Conservation (phyloP, 106 monocot species). For the Dendrobium nobile region DNA sequence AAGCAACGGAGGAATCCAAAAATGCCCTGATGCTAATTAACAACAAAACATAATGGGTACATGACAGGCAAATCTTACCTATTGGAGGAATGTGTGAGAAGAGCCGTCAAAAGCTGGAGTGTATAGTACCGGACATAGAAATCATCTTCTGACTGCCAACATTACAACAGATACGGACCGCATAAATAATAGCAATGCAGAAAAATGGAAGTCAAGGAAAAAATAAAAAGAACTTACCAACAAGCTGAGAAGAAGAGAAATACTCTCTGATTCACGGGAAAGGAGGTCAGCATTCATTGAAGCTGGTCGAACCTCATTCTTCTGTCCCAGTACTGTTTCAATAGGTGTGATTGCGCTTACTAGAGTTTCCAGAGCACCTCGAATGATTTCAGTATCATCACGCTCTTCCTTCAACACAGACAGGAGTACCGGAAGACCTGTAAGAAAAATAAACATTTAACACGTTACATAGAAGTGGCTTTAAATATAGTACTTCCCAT, state of each 20-base stretch:
- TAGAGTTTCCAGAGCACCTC: constrained; percentile 91
- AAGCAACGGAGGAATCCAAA: constrained; percentile 1
- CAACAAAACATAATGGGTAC: background rate
- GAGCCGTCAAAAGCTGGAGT: constrained; percentile 93
- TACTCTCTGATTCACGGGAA: constrained; percentile 88
- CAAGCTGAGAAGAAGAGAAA: constrained; percentile 86
- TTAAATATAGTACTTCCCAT: background rate
- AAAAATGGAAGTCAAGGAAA: constrained; percentile 6
- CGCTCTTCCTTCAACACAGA: constrained; percentile 85
- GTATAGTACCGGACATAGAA: constrained; percentile 96
- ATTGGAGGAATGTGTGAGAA: constrained; percentile 79
- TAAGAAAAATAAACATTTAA: constrained; percentile 1
- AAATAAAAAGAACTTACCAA: constrained; percentile 48
- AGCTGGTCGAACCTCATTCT: constrained; percentile 81
- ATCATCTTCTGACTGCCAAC: constrained; percentile 87
- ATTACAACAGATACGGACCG: background rate
- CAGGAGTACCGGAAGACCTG: constrained; percentile 84
- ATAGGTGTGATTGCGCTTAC: constrained; percentile 86
- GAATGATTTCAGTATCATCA: constrained; percentile 84
- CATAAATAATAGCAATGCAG: background rate
- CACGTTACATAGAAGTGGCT: background rate
- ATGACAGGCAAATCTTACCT: constrained; percentile 33
- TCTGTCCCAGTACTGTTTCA: constrained; percentile 42
- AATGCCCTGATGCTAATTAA: background rate
- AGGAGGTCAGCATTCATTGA: constrained; percentile 86